Evolutionary conservation across 2,329 filamentous ascomycete species (phyloP).

Genomic region (Neopestalotiopsis sp.): DNA sequence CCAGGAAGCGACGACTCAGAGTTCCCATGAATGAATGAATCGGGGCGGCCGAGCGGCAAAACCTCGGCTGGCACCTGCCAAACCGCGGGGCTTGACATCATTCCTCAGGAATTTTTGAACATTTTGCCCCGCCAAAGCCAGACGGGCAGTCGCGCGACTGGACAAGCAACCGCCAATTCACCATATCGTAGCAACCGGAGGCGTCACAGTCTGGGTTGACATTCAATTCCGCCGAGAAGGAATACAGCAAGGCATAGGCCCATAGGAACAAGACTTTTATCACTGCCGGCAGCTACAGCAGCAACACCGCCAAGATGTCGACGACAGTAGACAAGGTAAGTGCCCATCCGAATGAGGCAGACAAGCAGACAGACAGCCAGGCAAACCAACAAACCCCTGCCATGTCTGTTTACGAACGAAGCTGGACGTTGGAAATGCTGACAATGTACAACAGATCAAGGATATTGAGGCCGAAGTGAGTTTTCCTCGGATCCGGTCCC

Average conservation of each 20-base stretch:
- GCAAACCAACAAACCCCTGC: not conserved
- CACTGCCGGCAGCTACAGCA: not conserved
- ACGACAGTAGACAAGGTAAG: constrained; percentile 95
- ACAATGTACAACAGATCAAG: constrained; percentile 73
- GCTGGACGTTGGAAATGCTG: constrained; percentile 33
- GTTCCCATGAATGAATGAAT: too few species aligned
- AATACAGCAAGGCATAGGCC: not conserved
- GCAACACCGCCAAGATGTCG: constrained; percentile 70
- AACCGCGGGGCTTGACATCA: constrained; percentile 18
- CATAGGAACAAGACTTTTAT: not conserved
- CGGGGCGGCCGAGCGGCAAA: constrained; percentile 7
- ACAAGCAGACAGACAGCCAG: too few species aligned
- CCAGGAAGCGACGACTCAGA: too few species aligned
- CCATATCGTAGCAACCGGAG: not conserved
- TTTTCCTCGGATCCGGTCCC: constrained; percentile 18
- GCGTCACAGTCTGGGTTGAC: not conserved
- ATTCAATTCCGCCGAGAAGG: not conserved
- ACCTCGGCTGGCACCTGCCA: not conserved
- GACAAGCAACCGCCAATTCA: not conserved
- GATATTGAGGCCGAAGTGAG: constrained; percentile 92
- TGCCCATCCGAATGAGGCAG: not conserved
- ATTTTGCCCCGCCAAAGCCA: constrained; percentile 14
- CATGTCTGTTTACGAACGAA: constrained; percentile 18
- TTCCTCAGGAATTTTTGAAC: constrained; percentile 13
- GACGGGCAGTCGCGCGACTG: not conserved